Evolutionary conservation across 441 rosid species (phyloP).

Genomic region (Erysimum pusillum): DNA sequence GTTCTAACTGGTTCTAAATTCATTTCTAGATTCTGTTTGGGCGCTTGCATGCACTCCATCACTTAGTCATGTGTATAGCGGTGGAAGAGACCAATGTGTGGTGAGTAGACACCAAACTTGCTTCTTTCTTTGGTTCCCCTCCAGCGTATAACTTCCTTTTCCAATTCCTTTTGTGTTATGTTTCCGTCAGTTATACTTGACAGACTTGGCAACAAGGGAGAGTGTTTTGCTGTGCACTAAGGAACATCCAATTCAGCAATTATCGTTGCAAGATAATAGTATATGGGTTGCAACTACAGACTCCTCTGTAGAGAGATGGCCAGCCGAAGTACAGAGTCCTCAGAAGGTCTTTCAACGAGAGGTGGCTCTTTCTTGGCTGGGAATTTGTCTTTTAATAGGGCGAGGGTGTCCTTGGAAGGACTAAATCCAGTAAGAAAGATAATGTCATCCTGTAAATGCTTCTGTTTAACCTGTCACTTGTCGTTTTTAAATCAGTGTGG

Average conservation of each 20-base stretch:
- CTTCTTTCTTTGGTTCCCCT: constrained; percentile 16
- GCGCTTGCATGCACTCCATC: constrained; percentile 97
- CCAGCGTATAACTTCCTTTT: constrained; percentile 8
- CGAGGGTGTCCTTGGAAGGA: constrained; percentile 97
- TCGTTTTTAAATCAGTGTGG: neutral
- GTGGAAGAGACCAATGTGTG: constrained; percentile 98
- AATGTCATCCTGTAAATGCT: constrained; percentile 10
- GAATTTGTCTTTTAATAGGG: constrained; percentile 96
- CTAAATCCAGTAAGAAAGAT: constrained; percentile 82
- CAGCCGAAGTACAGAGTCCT: constrained; percentile 91
- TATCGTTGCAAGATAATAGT: constrained; percentile 91
- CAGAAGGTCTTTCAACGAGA: constrained; percentile 83
- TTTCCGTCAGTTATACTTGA: constrained; percentile 86
- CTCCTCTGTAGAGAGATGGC: constrained; percentile 94
- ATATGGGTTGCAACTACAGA: constrained; percentile 97
- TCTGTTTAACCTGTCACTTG: constrained; percentile 15
- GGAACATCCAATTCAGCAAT: constrained; percentile 89
- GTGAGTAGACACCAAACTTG: constrained; percentile 59
- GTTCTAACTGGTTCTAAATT: constrained; percentile 44
- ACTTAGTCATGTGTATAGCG: constrained; percentile 96
- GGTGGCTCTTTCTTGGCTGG: constrained; percentile 98
- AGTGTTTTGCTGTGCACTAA: constrained; percentile 89
- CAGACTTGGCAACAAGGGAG: constrained; percentile 96
- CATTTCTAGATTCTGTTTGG: constrained; percentile 94
- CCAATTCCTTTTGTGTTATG: constrained; percentile 15